Percentiles rank a stretch among this genome's conserved stretches.
phyloP scores from a whole-genome alignment of 192 early-diverging fungal genomes.

The Nowakowskiella sp. region DNA sequence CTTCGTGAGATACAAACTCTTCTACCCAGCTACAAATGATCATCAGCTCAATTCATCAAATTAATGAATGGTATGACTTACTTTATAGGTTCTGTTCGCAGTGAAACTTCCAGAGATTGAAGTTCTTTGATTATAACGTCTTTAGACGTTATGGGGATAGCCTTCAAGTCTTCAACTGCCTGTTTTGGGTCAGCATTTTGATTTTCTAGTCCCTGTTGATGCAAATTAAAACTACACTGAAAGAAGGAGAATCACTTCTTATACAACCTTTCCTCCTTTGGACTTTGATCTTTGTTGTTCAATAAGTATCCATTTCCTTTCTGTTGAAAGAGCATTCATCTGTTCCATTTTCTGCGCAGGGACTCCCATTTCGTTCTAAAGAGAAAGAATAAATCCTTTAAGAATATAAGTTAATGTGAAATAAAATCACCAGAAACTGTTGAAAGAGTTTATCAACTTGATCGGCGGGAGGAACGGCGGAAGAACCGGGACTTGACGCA shows the following conservation, averaged over 20 bases:
- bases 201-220: neutral
- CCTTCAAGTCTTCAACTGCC: conserved; percentile 7
- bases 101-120: conserved; percentile 16
- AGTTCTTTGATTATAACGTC: conserved; percentile 15
- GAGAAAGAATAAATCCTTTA: too few species aligned
- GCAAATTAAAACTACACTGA: neutral
- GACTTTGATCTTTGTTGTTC: conserved; percentile 16
- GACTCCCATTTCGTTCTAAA: conserved; percentile 11
- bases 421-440: too few species aligned
- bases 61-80: neutral
- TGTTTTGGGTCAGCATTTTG: neutral
- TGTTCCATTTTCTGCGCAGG: conserved; percentile 11
- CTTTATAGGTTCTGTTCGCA: conserved; percentile 21
- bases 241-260: neutral
- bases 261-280: neutral
- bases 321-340: conserved; percentile 13
- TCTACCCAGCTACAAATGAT: conserved; percentile 19
- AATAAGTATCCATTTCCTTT: conserved; percentile 16
- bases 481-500: too few species aligned
- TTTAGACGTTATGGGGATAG: neutral
- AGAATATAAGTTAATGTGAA: too few species aligned
- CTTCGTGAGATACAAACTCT: conserved; percentile 9
- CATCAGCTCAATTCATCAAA: neutral
- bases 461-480: too few species aligned
- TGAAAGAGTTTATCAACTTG: too few species aligned